Conservation (phyloP, 345 rosid genomes). For the Euphorbia lathyris region DNA sequence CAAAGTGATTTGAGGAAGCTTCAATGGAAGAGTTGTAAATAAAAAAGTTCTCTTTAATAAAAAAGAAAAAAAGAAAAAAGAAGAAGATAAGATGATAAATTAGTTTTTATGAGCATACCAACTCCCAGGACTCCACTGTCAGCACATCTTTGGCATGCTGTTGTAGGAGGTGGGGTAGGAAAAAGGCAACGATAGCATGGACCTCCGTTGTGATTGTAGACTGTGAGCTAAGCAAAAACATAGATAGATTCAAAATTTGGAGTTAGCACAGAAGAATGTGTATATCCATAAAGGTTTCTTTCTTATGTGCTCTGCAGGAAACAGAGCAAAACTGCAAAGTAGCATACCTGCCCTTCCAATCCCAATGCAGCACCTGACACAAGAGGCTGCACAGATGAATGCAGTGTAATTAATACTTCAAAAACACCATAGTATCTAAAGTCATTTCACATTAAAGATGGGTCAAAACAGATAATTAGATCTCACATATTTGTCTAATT, state of each 20-base stretch:
- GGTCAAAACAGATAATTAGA: background rate
- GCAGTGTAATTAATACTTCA: slow-evolving; percentile 16
- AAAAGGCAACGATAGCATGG: slow-evolving; percentile 88
- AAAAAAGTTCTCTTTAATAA: too few relatives aligned
- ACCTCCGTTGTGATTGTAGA: slow-evolving; percentile 72
- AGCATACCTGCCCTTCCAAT: slow-evolving; percentile 84
- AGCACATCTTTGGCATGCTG: slow-evolving; percentile 86
- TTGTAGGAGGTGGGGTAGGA: slow-evolving; percentile 74
- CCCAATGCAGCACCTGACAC: slow-evolving; percentile 99
- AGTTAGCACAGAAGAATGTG: slow-evolving; percentile 12
- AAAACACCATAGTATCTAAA: background rate
- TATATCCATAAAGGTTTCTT: slow-evolving; percentile 20
- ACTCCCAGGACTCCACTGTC: slow-evolving; percentile 92
- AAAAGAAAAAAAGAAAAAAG: too few relatives aligned
- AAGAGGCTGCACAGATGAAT: slow-evolving; percentile 60
- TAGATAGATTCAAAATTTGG: background rate
- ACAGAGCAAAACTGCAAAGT: background rate
- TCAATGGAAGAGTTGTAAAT: too few relatives aligned
- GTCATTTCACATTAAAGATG: background rate
- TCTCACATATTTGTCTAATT: background rate
- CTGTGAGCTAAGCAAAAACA: slow-evolving; percentile 45
- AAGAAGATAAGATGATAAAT: too few relatives aligned
- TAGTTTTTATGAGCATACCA: slow-evolving; percentile 36
- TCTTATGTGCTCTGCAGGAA: background rate
- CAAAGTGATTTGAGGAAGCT: too few relatives aligned